Evolutionary conservation across 441 rosid genomes (phyloP).

Genomic region (Viola pubescens): DNA sequence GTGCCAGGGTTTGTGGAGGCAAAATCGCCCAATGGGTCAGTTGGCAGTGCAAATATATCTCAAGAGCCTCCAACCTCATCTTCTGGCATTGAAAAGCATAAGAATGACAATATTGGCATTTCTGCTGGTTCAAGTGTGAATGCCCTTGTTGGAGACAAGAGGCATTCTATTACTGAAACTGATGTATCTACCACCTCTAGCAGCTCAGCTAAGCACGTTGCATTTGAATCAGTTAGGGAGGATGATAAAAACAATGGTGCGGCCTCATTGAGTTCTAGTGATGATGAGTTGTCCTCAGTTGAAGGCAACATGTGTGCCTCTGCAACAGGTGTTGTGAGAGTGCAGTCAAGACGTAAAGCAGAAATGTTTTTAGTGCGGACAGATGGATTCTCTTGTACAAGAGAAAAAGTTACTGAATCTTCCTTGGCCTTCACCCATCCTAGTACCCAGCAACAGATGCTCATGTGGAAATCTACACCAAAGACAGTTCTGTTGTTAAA

Average conservation of each 20-base stretch:
- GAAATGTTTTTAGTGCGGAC: constrained; percentile 96
- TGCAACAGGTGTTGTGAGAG: constrained; percentile 93
- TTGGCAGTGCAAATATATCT: constrained; percentile 19
- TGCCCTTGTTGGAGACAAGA: constrained; percentile 23
- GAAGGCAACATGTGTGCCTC: constrained; percentile 96
- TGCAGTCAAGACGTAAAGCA: constrained; percentile 93
- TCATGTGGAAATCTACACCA: constrained; percentile 94
- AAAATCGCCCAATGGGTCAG: constrained; percentile 32
- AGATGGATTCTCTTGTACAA: constrained; percentile 90
- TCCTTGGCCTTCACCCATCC: constrained; percentile 97
- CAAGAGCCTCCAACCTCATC: constrained; percentile 28
- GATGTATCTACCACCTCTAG: constrained; percentile 23
- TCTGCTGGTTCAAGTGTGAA: constrained; percentile 26
- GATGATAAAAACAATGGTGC: constrained; percentile 25
- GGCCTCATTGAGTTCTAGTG: constrained; percentile 36
- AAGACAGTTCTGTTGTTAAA: constrained; percentile 81
- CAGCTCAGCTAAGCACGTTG: constrained; percentile 23
- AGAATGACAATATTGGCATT: constrained; percentile 28
- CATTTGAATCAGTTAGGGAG: constrained; percentile 29
- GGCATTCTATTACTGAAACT: constrained; percentile 21
- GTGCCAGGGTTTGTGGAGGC: constrained; percentile 26
- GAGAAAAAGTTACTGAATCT: constrained; percentile 95
- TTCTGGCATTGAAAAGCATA: constrained; percentile 24
- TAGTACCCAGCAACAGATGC: constrained; percentile 99
- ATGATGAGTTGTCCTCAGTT: constrained; percentile 47